Percentiles rank a stretch among this genome's conserved stretches.
Evolutionary conservation across 202 grass and related monocot species (phyloP).

Genomic region (Saccharum hybrid): DNA sequence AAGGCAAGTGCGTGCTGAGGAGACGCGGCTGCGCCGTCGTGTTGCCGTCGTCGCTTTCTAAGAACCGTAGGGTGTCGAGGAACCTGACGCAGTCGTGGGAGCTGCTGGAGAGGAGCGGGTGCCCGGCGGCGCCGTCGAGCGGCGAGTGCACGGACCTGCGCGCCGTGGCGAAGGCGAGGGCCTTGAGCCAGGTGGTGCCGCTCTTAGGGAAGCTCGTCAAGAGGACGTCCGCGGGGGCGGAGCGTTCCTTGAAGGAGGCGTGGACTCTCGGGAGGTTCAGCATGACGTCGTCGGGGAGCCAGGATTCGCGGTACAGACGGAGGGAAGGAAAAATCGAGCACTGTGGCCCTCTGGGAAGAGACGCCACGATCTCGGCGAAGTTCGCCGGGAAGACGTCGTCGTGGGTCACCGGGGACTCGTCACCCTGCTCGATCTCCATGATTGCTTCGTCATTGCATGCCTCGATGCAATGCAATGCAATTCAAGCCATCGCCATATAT

Average conservation of each 20-base stretch:
- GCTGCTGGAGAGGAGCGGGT: not conserved
- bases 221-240: conserved; percentile 13
- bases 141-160: not conserved
- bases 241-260: not conserved
- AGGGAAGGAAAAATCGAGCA: not conserved
- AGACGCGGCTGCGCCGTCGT: not conserved
- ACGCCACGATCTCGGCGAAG: not conserved
- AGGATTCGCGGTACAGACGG: conserved; percentile 19
- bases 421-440: not conserved
- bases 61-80: not conserved
- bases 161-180: not conserved
- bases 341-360: not conserved
- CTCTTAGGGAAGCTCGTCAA: conserved; percentile 10
- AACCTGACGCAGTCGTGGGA: conserved; percentile 31
- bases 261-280: not conserved
- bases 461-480: too few relatives aligned
- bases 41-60: too few relatives aligned
- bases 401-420: not conserved
- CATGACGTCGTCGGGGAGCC: not conserved
- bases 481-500: too few relatives aligned
- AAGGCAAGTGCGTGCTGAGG: conserved; percentile 22
- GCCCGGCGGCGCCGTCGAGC: not conserved
- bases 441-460: not conserved
- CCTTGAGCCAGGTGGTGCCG: conserved; percentile 50
- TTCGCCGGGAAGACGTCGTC: not conserved